These are phyloP conservation scores for Vaccinium vitisidaea DNA, from an alignment of 148 eudicot species.

Conservation along the genomic window DNA sequence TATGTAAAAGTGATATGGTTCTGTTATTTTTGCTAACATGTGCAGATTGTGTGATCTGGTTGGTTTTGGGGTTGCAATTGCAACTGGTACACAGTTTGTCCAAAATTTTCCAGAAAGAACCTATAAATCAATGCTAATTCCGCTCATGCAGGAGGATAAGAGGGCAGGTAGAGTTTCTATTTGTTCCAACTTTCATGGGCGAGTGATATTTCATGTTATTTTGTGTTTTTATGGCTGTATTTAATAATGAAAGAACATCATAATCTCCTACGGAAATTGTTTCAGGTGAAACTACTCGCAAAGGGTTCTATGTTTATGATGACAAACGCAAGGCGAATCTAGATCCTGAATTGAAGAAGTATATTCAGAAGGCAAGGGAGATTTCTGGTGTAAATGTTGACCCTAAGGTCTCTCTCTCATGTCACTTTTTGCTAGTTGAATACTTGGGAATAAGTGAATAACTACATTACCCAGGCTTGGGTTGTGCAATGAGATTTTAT, in stretches of 20 bases:
- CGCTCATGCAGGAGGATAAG: slow-evolving; percentile 92
- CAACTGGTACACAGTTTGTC: slow-evolving; percentile 69
- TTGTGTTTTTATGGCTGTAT: background rate
- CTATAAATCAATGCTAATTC: slow-evolving; percentile 83
- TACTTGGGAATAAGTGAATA: background rate
- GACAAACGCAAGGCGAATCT: slow-evolving; percentile 81
- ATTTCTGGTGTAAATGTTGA: slow-evolving; percentile 66
- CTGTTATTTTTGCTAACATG: background rate
- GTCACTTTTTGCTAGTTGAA: background rate
- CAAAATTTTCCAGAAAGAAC: slow-evolving; percentile 80
- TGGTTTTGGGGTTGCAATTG: slow-evolving; percentile 90
- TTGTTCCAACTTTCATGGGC: background rate
- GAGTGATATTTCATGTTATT: background rate
- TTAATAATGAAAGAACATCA: background rate
- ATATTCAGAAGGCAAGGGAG: slow-evolving; percentile 78
- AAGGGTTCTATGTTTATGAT: slow-evolving; percentile 81
- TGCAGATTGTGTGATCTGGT: slow-evolving; percentile 89
- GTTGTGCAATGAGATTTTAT: background rate
- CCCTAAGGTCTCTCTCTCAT: slow-evolving; percentile 55
- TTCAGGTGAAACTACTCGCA: slow-evolving; percentile 86
- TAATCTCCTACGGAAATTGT: slow-evolving; percentile 12
- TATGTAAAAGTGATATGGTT: background rate
- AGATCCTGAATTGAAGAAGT: slow-evolving; percentile 77
- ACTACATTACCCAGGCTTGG: background rate
- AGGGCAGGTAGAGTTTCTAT: slow-evolving; percentile 62